A percentile compares a stretch with the other conserved stretches of the same genome.
Conservation (phyloP, 208 protist genomes). For the Trypanosoma platydactyli region DNA sequence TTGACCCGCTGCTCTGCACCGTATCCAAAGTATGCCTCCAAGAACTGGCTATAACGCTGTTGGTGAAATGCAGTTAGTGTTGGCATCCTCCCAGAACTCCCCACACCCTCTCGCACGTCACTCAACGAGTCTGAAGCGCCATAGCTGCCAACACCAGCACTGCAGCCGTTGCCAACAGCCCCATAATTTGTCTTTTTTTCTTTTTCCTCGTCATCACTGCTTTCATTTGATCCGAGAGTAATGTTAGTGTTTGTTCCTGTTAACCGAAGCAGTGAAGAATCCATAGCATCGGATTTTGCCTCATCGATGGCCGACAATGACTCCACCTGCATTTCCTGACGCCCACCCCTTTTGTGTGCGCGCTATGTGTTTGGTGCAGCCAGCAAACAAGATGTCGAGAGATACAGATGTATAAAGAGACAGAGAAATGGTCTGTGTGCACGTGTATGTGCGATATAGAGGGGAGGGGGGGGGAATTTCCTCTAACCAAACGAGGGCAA, state of each 20-base stretch:
- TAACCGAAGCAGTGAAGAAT: not conserved
- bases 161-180: too few species aligned
- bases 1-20: slow-evolving; percentile 36
- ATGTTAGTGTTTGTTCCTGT: not conserved
- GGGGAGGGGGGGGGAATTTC: too few species aligned
- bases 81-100: not conserved
- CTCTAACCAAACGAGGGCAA: slow-evolving; percentile 4
- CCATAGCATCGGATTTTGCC: slow-evolving; percentile 1
- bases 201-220: not conserved
- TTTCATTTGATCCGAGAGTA: not conserved
- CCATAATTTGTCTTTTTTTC: too few species aligned
- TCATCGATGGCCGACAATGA: not conserved
- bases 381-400: not conserved
- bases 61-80: slow-evolving; percentile 44
- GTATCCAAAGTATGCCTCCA: slow-evolving; percentile 67
- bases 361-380: not conserved
- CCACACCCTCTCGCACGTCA: not conserved
- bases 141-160: not conserved
- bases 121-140: not conserved
- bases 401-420: not conserved
- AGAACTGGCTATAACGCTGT: slow-evolving; percentile 64
- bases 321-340: slow-evolving; percentile 3
- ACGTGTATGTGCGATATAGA: too few species aligned
- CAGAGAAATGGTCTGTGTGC: not conserved
- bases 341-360: not conserved